phyloP scores from a whole-genome alignment of 169 alveolate genomes.

The Plasmodium cynomolgi region DNA sequence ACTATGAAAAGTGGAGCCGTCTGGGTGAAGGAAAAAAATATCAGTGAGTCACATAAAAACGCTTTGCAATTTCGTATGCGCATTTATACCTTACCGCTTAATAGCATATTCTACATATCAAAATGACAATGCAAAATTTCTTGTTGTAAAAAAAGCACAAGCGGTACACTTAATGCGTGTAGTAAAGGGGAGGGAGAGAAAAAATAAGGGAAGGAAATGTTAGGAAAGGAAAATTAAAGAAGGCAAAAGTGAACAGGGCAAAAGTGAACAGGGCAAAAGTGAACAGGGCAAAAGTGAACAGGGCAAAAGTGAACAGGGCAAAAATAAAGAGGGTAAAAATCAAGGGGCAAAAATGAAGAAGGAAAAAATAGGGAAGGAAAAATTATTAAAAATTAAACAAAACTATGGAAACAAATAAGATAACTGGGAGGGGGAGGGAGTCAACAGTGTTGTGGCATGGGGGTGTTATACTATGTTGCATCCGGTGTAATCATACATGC shows the following conservation, averaged over 20 bases:
- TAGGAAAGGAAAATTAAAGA: background rate
- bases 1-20: background rate
- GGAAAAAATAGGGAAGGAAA: background rate
- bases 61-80: background rate
- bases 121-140: background rate
- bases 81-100: background rate
- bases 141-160: background rate
- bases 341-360: no score
- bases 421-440: background rate
- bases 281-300: background rate
- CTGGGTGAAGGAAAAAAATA: background rate
- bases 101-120: background rate
- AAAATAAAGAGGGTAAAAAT: background rate
- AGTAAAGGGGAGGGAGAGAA: background rate
- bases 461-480: background rate
- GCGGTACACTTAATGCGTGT: background rate
- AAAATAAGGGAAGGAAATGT: background rate
- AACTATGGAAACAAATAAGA: background rate
- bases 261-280: background rate
- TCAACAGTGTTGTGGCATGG: background rate
- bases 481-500: constrained; percentile 3
- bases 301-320: background rate
- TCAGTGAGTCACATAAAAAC: background rate
- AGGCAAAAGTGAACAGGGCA: background rate
- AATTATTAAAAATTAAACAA: constrained; percentile 23